These are phyloP conservation scores for Venturia aucupariae DNA, from an alignment of 2,329 filamentous ascomycete species.

Conservation along the genomic window DNA sequence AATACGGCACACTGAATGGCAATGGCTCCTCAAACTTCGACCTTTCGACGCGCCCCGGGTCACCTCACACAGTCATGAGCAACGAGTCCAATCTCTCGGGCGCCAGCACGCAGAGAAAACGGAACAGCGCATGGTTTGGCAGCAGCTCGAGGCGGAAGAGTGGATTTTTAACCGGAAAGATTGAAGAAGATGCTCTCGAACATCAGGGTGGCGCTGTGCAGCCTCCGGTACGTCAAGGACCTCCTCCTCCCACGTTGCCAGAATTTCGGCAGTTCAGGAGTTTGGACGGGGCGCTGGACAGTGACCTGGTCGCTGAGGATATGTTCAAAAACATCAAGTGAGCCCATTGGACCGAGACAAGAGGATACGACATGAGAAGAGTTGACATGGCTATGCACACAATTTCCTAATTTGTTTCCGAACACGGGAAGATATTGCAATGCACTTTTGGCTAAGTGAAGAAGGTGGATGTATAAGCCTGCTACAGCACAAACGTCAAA, in stretches of 20 bases:
- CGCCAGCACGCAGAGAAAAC: conserved; percentile 24
- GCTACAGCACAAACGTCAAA: not conserved
- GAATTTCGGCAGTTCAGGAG: conserved; percentile 29
- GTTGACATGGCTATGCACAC: not conserved
- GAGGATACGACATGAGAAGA: not conserved
- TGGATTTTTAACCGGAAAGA: conserved; percentile 25
- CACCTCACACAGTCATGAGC: conserved; percentile 18
- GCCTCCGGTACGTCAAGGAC: conserved; percentile 22
- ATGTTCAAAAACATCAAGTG: conserved; percentile 34
- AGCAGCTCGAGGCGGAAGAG: conserved; percentile 26
- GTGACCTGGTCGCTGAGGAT: conserved; percentile 28
- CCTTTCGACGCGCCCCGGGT: conserved; percentile 9
- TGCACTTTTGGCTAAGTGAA: not conserved
- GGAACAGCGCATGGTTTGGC: conserved; percentile 28
- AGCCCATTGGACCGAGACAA: not conserved
- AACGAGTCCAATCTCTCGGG: conserved; percentile 17
- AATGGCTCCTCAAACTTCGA: not conserved
- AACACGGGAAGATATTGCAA: not conserved
- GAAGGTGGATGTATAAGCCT: not conserved
- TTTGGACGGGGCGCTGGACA: conserved; percentile 19
- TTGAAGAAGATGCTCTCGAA: conserved; percentile 20
- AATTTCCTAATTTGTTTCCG: not conserved
- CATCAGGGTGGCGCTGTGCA: conserved; percentile 21
- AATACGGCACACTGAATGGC: conserved; percentile 1
- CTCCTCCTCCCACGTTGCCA: conserved; percentile 31